Base-by-base conservation (phyloP, 2,329 filamentous ascomycete species). In the Monilinia aucupariae region DNA sequence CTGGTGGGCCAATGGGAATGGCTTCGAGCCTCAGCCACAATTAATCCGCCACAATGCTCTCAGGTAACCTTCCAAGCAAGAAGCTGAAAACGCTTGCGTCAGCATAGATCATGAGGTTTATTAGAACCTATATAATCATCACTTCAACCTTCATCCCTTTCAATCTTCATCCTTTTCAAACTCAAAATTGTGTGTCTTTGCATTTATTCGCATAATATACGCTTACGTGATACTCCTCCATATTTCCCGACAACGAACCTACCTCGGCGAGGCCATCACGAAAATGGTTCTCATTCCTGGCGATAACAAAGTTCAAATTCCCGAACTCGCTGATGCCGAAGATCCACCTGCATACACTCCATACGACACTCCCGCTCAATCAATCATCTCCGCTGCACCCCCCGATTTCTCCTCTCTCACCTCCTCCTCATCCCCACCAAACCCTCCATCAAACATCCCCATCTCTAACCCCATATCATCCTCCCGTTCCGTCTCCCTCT, bases 381-480 rank as follows among this genome's bases (percentile, higher is more conserved):
- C 54, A 32, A 59, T 32, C 47, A 25, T 51, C 27, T 37, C 48
- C 47, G 34, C 39, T 25, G 27, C 34, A 32, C 41, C 54, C 10
- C 55, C 17, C 58, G 64, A 56, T 25, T 34, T 34, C 20, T 47
- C 43, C 60, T 63, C 48, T 27, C 52, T n/a, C 54, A 58, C 43
- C 52, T 17, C 43, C 8, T 17, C 22, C 39, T 47, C 55, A n/a
- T n/a, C 51, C n/a, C 27, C 7, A 25, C 22, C 58, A 4, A 34
- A 39, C 37, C 13, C 15, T 15, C 37, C 30, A 15, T 27, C 10
- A 3, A 61, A 60, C 22, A 55, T 64, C 15, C 68, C 66, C 13
- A 37, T 63, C 27, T 68, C 66, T 7, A 63, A 70, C 25, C 55
- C 62, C 7, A 47, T 70, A 20, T 66, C 56, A 39, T 59, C 68